Evolutionary conservation across 495 filamentous ascomycete species (phyloP).

Genomic region (Stereocaulon alpinum): DNA sequence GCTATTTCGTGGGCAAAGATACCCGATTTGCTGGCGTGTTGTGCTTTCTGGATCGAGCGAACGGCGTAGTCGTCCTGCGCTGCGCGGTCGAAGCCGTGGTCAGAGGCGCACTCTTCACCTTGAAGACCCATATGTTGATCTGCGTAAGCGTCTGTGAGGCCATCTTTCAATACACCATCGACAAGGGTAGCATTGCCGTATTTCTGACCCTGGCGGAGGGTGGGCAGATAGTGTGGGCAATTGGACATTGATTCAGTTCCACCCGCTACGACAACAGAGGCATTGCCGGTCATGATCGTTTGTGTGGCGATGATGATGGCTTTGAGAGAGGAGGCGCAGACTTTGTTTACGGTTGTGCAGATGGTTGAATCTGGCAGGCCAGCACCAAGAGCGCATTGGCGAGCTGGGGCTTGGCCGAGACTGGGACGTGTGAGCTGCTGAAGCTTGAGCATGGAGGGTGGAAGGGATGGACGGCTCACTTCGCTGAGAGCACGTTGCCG

Average conservation of each 20-base stretch:
- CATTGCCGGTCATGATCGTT: constrained; percentile 91
- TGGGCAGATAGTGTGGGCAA: constrained; percentile 89
- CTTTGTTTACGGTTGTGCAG: constrained; percentile 95
- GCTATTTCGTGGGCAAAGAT: constrained; percentile 77
- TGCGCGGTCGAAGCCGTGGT: constrained; percentile 71
- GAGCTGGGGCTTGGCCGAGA: constrained; percentile 90
- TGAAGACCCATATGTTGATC: constrained; percentile 90
- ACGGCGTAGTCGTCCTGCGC: constrained; percentile 92
- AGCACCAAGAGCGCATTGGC: constrained; percentile 82
- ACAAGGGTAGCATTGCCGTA: constrained; percentile 79
- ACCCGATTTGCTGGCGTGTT: constrained; percentile 68
- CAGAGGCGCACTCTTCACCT: constrained; percentile 82
- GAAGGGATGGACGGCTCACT: constrained; percentile 43
- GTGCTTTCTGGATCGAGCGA: constrained; percentile 79
- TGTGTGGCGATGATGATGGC: constrained; percentile 90
- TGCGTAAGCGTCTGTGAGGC: constrained; percentile 83
- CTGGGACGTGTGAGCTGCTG: constrained; percentile 35
- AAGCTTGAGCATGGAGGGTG: background rate
- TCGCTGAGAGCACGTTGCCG: constrained; percentile 93
- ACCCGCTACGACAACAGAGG: constrained; percentile 80
- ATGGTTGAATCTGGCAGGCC: constrained; percentile 69
- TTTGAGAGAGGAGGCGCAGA: constrained; percentile 90
- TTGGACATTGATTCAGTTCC: constrained; percentile 98
- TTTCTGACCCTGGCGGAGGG: constrained; percentile 71
- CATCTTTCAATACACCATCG: constrained; percentile 86